Percentiles rank a stretch among this genome's conserved stretches.
phyloP scores from a whole-genome alignment of 495 filamentous ascomycete species.

The Aspergillus saccharolyticus region DNA sequence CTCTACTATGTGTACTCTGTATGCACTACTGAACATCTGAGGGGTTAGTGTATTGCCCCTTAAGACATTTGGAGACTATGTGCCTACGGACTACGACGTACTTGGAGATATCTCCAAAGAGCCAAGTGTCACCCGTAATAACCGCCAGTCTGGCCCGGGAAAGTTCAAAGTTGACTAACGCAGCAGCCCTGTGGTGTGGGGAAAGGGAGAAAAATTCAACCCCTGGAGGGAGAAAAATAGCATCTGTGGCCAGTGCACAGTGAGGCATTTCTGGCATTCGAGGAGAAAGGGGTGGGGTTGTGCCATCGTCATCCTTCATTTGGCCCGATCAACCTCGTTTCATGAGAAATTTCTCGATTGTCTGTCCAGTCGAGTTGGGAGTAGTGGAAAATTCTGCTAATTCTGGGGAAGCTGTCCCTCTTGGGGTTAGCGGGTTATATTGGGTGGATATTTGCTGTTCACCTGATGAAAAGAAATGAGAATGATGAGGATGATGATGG shows the following conservation, averaged over 20 bases:
- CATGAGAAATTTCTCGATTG: not conserved
- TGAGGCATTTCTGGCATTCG: not conserved
- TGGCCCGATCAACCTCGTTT: not conserved
- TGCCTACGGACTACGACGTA: no score
- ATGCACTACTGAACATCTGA: not conserved
- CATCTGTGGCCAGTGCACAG: not conserved
- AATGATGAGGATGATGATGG: not conserved
- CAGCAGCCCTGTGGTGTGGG: not conserved
- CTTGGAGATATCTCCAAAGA: not conserved
- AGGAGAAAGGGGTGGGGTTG: not conserved
- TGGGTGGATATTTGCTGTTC: not conserved
- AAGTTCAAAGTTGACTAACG: not conserved
- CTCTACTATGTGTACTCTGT: not conserved
- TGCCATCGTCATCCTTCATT: not conserved
- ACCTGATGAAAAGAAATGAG: not conserved
- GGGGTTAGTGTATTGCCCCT: not conserved
- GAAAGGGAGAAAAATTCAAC: not conserved
- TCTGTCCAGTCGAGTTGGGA: no score
- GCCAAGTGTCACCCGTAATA: not conserved
- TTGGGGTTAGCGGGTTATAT: slow-evolving; percentile 4
- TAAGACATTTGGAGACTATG: not conserved
- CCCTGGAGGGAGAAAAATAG: not conserved
- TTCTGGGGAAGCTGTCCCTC: slow-evolving; percentile 11
- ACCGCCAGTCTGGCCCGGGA: not conserved
- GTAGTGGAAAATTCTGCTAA: not conserved